Percentiles rank a stretch among this genome's conserved stretches.
These are phyloP conservation scores for Arbutus unedo DNA, from an alignment of 148 eudicot species.

Conservation along the genomic window DNA sequence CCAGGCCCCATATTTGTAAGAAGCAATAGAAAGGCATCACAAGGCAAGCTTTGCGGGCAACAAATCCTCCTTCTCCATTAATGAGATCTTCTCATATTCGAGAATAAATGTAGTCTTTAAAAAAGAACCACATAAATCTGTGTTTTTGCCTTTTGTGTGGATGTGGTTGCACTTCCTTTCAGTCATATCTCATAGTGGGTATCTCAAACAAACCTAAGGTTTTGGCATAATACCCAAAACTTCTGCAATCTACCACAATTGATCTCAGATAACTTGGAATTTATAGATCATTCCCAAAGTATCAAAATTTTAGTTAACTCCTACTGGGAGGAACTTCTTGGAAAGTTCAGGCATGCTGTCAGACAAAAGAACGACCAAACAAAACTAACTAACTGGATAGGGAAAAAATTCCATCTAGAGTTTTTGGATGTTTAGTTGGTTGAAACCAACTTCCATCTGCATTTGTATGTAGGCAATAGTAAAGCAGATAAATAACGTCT, in stretches of 20 bases:
- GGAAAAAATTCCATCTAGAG: not conserved
- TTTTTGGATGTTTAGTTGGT: not conserved
- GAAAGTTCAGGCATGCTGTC: not conserved
- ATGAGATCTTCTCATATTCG: not conserved
- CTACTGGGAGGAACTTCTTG: not conserved
- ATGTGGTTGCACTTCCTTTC: not conserved
- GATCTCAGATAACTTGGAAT: not conserved
- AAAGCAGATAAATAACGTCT: not conserved
- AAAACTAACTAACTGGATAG: not conserved
- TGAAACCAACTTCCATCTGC: not conserved
- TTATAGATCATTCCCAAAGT: not conserved
- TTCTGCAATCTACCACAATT: not conserved
- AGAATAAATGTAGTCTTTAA: not conserved
- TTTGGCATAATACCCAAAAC: not conserved
- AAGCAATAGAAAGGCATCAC: not conserved
- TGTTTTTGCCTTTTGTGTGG: not conserved
- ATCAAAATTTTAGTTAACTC: not conserved
- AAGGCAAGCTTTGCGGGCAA: not conserved
- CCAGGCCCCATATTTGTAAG: not conserved
- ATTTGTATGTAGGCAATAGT: not conserved
- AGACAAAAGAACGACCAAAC: not conserved
- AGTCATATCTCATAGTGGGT: not conserved
- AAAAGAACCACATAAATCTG: not conserved
- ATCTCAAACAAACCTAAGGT: constrained; percentile 4
- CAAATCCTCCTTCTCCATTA: not conserved